Base-by-base conservation (phyloP, 2,329 filamentous ascomycete species). In the Xenoacremonium recifei region DNA sequence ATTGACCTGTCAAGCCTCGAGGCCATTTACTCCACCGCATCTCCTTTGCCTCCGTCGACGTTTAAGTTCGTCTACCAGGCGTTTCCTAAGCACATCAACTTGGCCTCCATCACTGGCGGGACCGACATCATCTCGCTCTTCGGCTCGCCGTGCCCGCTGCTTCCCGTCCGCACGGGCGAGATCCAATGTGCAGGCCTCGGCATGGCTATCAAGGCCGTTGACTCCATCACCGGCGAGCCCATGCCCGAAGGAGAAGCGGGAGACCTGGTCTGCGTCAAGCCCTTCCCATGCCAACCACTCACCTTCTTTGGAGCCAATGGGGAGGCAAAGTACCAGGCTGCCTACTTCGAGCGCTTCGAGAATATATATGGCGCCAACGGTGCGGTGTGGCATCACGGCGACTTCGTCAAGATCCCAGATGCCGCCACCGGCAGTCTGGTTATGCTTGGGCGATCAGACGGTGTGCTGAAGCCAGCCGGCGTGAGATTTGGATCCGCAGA, bases 41-140 rank as follows among this genome's bases (percentile, higher is more conserved):
- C 90, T 1, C 91, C 92, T 3, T 73, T 99, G 2, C 90, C 92
- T 1, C 92, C 93, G 0, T 95, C 89, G 1, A 97, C 93, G 2
- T 97, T 96, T 66, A 75, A 80, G 43, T 97, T 95, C 59, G 83
- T 96, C 39, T 96, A 97, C 69, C 70, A 78, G 19, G 85, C 86
- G 2, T 95, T 97, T 59, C 89, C 90, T 2, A 59, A 77, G 0
- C 72, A 78, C n/a, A 75, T 97, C 51, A 92, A 96, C 65, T 80
- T 97, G 6, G 89, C 84, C 36, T 95, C 88, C 42, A 97, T 99
- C 59, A 97, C 92, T 0, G 93, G 93, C 27, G 93, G 92, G 37
- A 97, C 92, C 3, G 93, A 99, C 62, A 97, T 97, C 56, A 89
- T 97, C 51, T 96, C 91, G 1, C 80, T 97, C 23, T 99, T 97